Percentiles rank a stretch among this genome's conserved stretches.
These are phyloP conservation scores for Beauveria caledonica DNA, from an alignment of 2,329 filamentous ascomycete species.

Conservation along the genomic window DNA sequence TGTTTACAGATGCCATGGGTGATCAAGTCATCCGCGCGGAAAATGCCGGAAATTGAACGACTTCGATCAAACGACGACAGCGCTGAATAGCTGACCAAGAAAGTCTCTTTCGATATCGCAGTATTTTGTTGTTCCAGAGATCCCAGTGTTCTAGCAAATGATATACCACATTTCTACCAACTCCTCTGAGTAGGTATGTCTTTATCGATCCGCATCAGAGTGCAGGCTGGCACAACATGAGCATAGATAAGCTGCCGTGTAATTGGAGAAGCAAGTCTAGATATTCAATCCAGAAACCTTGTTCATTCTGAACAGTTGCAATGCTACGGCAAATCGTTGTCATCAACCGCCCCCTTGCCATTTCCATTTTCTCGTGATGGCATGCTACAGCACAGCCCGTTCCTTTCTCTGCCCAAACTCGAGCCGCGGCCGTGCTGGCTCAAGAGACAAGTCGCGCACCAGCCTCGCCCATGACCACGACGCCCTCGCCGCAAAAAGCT, in stretches of 20 bases:
- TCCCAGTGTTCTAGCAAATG: too few species aligned
- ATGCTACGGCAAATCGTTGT: conserved; percentile 51
- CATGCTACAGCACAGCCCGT: neutral
- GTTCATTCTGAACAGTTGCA: neutral
- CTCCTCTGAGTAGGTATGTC: neutral
- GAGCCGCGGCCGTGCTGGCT: neutral
- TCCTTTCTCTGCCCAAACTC: neutral
- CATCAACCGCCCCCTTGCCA: conserved; percentile 74
- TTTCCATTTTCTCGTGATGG: too few species aligned
- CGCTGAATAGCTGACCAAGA: neutral
- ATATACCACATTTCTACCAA: too few species aligned
- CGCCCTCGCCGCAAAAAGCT: conserved; percentile 45
- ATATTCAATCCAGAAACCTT: too few species aligned
- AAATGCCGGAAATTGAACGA: neutral
- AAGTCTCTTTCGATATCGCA: neutral
- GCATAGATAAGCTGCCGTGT: neutral
- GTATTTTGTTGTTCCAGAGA: neutral
- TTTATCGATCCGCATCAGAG: neutral
- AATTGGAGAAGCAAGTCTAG: too few species aligned
- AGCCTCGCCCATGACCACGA: conserved; percentile 39
- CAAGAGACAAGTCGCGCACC: conserved; percentile 23
- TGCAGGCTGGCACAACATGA: neutral
- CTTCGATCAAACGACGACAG: neutral
- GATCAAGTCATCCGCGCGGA: neutral
- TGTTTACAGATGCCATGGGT: neutral